Percentiles rank a stretch among this genome's conserved stretches.
Evolutionary conservation across 164 flowering plant genomes (phyloP).

Genomic region (Liriodendron chinense): DNA sequence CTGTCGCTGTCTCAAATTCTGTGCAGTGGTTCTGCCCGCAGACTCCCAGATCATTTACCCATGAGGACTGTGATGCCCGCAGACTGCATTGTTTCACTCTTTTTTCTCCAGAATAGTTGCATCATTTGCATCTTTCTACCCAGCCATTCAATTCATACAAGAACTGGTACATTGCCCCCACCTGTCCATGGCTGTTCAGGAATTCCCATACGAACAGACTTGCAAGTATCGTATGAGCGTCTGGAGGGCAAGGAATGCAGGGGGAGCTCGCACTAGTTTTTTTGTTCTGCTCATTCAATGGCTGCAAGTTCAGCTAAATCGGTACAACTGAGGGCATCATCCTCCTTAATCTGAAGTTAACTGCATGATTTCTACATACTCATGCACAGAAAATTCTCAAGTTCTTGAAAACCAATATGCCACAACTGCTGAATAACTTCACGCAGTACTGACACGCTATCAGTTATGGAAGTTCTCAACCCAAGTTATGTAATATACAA

Average conservation of each 20-base stretch:
- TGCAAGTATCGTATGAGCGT: not conserved
- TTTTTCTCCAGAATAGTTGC: too few species aligned
- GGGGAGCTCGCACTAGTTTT: not conserved
- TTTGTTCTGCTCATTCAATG: not conserved
- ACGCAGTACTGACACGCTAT: not conserved
- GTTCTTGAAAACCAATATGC: not conserved
- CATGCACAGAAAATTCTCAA: not conserved
- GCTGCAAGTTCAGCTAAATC: not conserved
- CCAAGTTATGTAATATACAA: constrained; percentile 1
- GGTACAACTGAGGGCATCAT: too few species aligned
- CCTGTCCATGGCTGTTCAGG: too few species aligned
- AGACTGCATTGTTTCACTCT: too few species aligned
- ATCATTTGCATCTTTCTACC: too few species aligned
- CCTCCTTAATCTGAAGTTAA: too few species aligned
- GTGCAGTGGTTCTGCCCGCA: constrained; percentile 56
- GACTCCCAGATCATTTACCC: constrained; percentile 48
- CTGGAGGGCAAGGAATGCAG: not conserved
- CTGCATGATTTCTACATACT: not conserved
- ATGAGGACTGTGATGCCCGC: constrained; percentile 64
- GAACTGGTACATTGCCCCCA: too few species aligned
- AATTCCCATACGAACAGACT: too few species aligned
- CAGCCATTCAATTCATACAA: too few species aligned
- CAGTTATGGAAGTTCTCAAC: not conserved
- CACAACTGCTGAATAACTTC: not conserved
- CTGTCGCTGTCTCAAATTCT: constrained; percentile 68